phyloP scores from a whole-genome alignment of 2,329 filamentous ascomycete species.

The Penicillium sp. region DNA sequence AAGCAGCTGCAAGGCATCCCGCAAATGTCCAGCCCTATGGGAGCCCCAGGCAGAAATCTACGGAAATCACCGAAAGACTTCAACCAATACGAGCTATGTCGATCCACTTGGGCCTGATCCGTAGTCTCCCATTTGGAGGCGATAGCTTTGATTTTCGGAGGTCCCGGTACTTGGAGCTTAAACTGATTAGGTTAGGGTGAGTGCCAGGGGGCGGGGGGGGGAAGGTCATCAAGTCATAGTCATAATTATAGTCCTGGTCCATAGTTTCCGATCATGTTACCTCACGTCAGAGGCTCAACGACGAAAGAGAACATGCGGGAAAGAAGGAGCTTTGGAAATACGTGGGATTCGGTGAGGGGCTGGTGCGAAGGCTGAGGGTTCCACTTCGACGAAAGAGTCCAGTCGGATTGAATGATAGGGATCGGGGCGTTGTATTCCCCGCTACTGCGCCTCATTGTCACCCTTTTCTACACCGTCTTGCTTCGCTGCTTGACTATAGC shows the following conservation, averaged over 20 bases:
- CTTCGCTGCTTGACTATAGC: background rate
- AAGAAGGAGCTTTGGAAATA: background rate
- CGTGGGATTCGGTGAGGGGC: slow-evolving; percentile 17
- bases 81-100: slow-evolving; percentile 6
- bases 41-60: slow-evolving; percentile 15
- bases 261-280: background rate
- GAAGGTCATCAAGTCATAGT: background rate
- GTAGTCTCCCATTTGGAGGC: background rate
- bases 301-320: background rate
- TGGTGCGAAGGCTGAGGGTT: slow-evolving; percentile 11
- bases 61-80: slow-evolving; percentile 18
- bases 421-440: slow-evolving; percentile 4
- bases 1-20: slow-evolving; percentile 10
- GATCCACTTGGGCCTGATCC: background rate
- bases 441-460: slow-evolving; percentile 6
- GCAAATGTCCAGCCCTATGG: slow-evolving; percentile 22
- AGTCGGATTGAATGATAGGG: background rate
- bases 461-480: slow-evolving; percentile 1
- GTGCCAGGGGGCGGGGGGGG: background rate
- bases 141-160: background rate
- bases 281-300: slow-evolving; percentile 1
- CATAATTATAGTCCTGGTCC: background rate
- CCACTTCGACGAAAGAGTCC: background rate
- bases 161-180: background rate
- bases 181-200: background rate